Conservation (phyloP, 495 filamentous ascomycete species). For the Penicillium robsamsonii region DNA sequence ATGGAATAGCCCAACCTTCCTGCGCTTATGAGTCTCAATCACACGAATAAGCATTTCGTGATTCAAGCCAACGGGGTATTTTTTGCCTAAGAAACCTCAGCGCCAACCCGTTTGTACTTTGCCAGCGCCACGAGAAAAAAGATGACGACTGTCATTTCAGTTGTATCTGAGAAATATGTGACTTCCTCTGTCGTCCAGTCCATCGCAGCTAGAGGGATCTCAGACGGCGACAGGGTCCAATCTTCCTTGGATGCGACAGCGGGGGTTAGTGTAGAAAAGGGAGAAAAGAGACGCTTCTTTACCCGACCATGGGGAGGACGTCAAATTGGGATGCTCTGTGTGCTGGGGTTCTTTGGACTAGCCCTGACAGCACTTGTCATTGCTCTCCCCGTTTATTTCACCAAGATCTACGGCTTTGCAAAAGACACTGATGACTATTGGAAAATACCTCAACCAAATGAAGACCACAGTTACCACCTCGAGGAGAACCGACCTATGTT, state of each 20-base stretch:
- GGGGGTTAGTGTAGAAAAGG: neutral
- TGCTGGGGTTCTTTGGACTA: conserved; percentile 13
- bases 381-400: conserved; percentile 21
- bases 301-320: conserved; percentile 18
- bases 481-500: conserved; percentile 23
- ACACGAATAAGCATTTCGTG: neutral
- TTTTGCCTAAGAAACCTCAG: neutral
- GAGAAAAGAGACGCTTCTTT: conserved; percentile 8
- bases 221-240: neutral
- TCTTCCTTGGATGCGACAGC: neutral
- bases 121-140: neutral
- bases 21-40: too few relatives aligned
- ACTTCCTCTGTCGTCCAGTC: neutral
- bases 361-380: conserved; percentile 20
- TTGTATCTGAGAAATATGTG: neutral
- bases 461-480: conserved; percentile 24
- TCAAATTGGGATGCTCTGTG: conserved; percentile 13
- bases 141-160: neutral
- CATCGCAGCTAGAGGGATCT: neutral
- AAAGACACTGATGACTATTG: conserved; percentile 10
- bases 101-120: neutral
- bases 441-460: conserved; percentile 6
- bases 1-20: too few relatives aligned
- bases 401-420: conserved; percentile 5
- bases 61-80: neutral